Conservation (phyloP, 2,329 filamentous ascomycete genomes). For the Coniella vitis region DNA sequence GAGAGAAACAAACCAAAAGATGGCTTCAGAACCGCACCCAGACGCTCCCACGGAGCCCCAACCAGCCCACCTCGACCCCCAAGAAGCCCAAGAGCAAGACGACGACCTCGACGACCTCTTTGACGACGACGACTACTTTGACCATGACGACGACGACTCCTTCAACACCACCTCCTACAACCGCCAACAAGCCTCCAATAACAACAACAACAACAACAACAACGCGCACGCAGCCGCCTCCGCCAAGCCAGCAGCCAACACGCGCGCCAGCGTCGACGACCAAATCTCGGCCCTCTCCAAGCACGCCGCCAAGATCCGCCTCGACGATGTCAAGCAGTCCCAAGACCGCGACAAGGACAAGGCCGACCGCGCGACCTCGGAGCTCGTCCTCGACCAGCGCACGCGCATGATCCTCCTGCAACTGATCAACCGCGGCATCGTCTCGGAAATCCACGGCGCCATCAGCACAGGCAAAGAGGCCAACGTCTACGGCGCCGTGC, state of each 20-base stretch:
- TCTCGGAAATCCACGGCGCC: constrained; percentile 90
- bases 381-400: constrained; percentile 88
- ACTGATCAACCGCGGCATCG: constrained; percentile 86
- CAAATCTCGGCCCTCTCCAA: constrained; percentile 78
- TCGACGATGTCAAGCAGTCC: constrained; percentile 57
- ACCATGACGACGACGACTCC: constrained; percentile 51
- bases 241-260: constrained; percentile 73
- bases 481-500: constrained; percentile 90
- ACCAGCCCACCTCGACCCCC: not conserved
- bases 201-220: constrained; percentile 14
- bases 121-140: constrained; percentile 58
- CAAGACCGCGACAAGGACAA: constrained; percentile 68
- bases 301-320: constrained; percentile 77
- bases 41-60: constrained; percentile 6
- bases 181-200: constrained; percentile 52
- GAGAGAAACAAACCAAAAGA: not conserved
- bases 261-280: constrained; percentile 73
- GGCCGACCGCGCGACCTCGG: constrained; percentile 85
- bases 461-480: constrained; percentile 96
- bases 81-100: constrained; percentile 29
- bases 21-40: constrained; percentile 3
- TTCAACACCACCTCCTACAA: constrained; percentile 62
- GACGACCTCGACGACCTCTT: constrained; percentile 40
- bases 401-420: constrained; percentile 94
- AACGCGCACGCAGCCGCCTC: constrained; percentile 26